These are phyloP conservation scores for Prunus dulcis DNA, from an alignment of 306 rosid genomes.

Conservation along the genomic window DNA sequence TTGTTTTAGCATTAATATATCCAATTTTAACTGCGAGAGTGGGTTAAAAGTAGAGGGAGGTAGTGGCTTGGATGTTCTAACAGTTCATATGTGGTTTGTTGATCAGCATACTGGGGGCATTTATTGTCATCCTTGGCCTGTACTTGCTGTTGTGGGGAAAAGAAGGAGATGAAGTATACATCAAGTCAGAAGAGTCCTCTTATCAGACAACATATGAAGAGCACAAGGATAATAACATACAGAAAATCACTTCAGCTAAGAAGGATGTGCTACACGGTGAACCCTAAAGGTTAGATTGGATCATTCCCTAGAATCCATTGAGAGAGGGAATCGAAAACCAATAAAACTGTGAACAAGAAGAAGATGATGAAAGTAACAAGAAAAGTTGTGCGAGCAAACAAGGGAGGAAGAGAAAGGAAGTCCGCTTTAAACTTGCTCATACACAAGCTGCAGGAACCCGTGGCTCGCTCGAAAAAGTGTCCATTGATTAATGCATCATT, in stretches of 20 bases:
- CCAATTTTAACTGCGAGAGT: too few relatives aligned
- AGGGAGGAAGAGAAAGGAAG: neutral
- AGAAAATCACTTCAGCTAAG: neutral
- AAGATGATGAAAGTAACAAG: neutral
- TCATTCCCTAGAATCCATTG: neutral
- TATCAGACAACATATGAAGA: slow-evolving; percentile 2
- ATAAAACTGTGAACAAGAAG: neutral
- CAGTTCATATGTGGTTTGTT: slow-evolving; percentile 7
- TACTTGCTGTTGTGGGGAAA: slow-evolving; percentile 82
- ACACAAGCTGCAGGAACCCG: too few relatives aligned
- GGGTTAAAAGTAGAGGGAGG: too few relatives aligned
- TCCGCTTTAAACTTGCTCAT: neutral
- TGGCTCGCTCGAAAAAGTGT: too few relatives aligned
- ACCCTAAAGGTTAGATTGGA: neutral
- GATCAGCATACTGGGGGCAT: slow-evolving; percentile 66
- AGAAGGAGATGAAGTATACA: slow-evolving; percentile 44
- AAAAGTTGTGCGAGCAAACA: neutral
- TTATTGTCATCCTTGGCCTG: slow-evolving; percentile 57
- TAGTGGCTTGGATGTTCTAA: neutral
- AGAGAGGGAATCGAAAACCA: neutral
- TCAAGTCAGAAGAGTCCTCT: slow-evolving; percentile 31
- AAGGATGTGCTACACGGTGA: neutral
- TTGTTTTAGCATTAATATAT: too few relatives aligned
- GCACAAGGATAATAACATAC: neutral
- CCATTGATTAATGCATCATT: too few relatives aligned